Conservation (phyloP, 129 eudicot species). For the Deinandra increscens region DNA sequence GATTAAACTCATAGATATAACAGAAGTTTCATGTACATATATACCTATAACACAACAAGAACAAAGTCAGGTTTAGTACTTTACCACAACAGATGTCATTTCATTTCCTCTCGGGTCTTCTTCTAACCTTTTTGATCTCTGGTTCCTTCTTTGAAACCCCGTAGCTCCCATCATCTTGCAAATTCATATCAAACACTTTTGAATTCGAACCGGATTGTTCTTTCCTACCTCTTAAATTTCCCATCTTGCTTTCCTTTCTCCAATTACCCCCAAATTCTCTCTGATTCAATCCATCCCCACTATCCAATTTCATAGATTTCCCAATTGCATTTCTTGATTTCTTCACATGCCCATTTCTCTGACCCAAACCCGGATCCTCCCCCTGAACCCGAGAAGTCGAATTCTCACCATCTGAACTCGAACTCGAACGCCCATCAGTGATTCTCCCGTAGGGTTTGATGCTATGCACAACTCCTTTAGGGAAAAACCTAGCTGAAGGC, state of each 20-base stretch:
- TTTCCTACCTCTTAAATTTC: neutral
- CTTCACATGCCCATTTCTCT: constrained; percentile 14
- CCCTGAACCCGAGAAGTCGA: neutral
- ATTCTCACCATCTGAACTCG: neutral
- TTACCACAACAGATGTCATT: constrained; percentile 7
- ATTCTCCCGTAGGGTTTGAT: constrained; percentile 63
- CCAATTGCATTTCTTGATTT: constrained; percentile 24
- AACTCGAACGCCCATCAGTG: constrained; percentile 18
- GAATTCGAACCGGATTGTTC: constrained; percentile 20
- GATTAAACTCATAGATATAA: constrained; percentile 3
- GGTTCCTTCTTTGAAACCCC: constrained; percentile 33
- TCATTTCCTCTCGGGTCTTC: constrained; percentile 23
- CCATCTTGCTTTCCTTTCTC: constrained; percentile 14
- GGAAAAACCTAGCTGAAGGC: constrained; percentile 84
- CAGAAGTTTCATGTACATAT: constrained; percentile 13
- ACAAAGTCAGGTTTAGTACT: neutral
- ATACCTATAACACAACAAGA: constrained; percentile 12
- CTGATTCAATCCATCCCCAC: constrained; percentile 13
- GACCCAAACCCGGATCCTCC: neutral
- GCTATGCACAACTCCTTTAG: constrained; percentile 95
- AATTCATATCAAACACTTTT: constrained; percentile 65
- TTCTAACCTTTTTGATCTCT: constrained; percentile 14
- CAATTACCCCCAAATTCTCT: constrained; percentile 20
- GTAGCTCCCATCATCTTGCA: constrained; percentile 75
- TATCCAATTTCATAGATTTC: constrained; percentile 15